Conservation (phyloP, 805 yeast genomes). For the Metschnikowia reukaufii region DNA sequence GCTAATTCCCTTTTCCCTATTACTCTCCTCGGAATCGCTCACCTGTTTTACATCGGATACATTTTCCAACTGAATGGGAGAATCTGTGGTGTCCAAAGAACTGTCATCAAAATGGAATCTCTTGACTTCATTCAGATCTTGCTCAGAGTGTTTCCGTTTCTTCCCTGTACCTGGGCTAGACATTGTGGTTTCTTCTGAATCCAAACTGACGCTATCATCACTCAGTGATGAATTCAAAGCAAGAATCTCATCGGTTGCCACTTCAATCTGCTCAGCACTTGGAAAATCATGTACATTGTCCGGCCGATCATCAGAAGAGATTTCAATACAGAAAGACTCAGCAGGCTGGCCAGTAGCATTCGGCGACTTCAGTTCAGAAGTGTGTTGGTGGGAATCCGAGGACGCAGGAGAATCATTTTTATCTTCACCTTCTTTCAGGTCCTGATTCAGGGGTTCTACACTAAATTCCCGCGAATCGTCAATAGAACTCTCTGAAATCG, state of each 20-base stretch:
- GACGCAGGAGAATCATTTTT: no score
- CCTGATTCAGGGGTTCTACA: no score
- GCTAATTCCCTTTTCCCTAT: neutral
- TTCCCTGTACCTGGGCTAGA: neutral
- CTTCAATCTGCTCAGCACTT: neutral
- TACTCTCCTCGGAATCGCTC: slow-evolving; percentile 14
- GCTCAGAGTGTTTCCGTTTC: neutral
- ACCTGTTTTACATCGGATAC: slow-evolving; percentile 8
- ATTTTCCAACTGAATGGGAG: neutral
- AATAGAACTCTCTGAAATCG: neutral
- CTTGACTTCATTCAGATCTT: neutral
- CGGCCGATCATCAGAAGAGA: slow-evolving; percentile 3
- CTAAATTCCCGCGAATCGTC: neutral
- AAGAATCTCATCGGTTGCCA: slow-evolving; percentile 5
- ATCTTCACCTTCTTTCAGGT: no score
- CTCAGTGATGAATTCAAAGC: no score
- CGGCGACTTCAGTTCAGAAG: no score
- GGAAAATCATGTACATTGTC: neutral
- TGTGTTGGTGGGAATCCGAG: no score
- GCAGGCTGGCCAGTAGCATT: no score
- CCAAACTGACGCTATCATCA: neutral
- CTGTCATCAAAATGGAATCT: neutral
- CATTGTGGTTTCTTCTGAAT: neutral
- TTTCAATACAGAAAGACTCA: neutral
- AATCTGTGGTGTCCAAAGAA: neutral